Conservation (phyloP, 192 early-diverging fungal species). For the Obelidium mucronatum region DNA sequence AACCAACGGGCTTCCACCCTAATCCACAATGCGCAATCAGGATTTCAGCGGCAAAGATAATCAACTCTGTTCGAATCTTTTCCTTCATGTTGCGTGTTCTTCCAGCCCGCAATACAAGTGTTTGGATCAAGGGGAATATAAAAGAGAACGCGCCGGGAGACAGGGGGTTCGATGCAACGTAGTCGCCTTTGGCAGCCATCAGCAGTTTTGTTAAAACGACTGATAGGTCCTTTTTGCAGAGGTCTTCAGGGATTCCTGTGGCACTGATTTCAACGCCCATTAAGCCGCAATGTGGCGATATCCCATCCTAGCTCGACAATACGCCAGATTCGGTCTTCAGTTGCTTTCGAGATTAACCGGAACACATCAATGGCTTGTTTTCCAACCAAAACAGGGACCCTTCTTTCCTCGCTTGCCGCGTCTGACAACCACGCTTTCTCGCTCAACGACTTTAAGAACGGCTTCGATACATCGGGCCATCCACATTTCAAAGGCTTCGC, state of each 20-base stretch:
- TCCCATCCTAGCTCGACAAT: slow-evolving; percentile 37
- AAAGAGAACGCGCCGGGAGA: slow-evolving; percentile 46
- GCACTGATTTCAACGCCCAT: slow-evolving; percentile 43
- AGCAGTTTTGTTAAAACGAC: slow-evolving; percentile 36
- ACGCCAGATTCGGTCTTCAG: slow-evolving; percentile 15
- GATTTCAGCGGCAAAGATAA: slow-evolving; percentile 50
- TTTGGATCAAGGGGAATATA: slow-evolving; percentile 54
- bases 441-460: slow-evolving; percentile 50
- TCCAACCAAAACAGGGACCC: slow-evolving; percentile 65
- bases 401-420: slow-evolving; percentile 16
- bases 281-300: slow-evolving; percentile 38
- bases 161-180: slow-evolving; percentile 33
- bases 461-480: slow-evolving; percentile 36
- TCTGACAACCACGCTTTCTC: slow-evolving; percentile 42
- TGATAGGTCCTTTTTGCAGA: slow-evolving; percentile 33
- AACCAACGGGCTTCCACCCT: slow-evolving; percentile 26
- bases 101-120: slow-evolving; percentile 47
- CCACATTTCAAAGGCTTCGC: slow-evolving; percentile 61
- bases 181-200: slow-evolving; percentile 30
- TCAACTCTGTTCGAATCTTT: slow-evolving; percentile 47
- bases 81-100: slow-evolving; percentile 48
- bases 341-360: slow-evolving; percentile 43
- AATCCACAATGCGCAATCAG: slow-evolving; percentile 52
- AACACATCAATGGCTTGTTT: slow-evolving; percentile 62
- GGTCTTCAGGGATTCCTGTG: slow-evolving; percentile 33